Evolutionary conservation across 75 land plant species (phyloP), one percentile per base, ranked within the genome.

Genomic region (Cryptomeria japonica): DNA sequence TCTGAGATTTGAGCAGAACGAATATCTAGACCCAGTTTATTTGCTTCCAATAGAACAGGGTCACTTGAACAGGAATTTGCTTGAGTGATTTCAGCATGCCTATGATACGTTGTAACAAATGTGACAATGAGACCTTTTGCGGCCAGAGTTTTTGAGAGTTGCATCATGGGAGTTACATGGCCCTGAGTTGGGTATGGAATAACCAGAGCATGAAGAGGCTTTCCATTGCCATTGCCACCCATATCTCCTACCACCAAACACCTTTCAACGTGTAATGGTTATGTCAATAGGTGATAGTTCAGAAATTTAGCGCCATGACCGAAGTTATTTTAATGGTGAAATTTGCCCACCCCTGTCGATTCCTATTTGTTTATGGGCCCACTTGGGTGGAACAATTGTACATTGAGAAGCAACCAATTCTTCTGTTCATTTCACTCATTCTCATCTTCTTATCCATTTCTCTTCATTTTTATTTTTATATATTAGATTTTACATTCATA

Each of bases 121-220:
- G 88, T 87, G 61, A 82, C 88, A 44, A 34, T 28, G 41, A 77
- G 16, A 22, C 61, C 31, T 32, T 22, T 32, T 3, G 79, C 31
- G 34, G 72, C 88, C 2, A 80, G 84, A 11, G 19, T 28, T 5
- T 38, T 46, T 13, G 79, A 5, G 32, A 79, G 9, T 86, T 80
- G 61, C 88, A 87, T 28, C 85, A 87, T 79, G 31, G 85, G 88
- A 34, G 44, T 80, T 28, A 87, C 56, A 53, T 87, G 88, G 31
- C 88, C 88, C 38, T 79, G 51, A 8, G 68, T 53, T 32, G 85
- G 85, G 51, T 77, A 53, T 16, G 88, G 88, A 37, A 87, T 44
- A 19, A 87, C 85, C 88, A 87, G 31, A 14, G 53, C 73, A 44
- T 87, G 85, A 12, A 84, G 58, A 47, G 80, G 28, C 28, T 18